Evolutionary conservation across 805 yeast genomes (phyloP).

Genomic region (Kazachstania bromeliacearum): DNA sequence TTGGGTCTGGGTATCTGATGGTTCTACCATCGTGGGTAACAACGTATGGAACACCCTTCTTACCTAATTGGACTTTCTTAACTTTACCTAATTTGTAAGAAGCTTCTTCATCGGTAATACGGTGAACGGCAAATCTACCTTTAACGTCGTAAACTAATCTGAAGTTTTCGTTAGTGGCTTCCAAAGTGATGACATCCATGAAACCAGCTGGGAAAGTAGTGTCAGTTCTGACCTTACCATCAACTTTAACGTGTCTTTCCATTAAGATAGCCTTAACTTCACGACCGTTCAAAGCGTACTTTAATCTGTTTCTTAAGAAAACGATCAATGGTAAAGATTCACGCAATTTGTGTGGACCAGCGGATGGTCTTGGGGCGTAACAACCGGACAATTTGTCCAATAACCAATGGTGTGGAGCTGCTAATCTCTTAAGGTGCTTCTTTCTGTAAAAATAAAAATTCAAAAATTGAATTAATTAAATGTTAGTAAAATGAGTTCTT

Average conservation of each 20-base stretch:
- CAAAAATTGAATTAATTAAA: background rate
- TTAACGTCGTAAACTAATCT: conserved; percentile 96
- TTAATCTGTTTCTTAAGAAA: conserved; percentile 96
- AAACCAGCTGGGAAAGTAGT: conserved; percentile 98
- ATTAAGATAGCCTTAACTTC: conserved; percentile 96
- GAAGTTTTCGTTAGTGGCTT: conserved; percentile 98
- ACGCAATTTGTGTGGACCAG: conserved; percentile 99
- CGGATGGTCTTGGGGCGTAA: conserved; percentile 99
- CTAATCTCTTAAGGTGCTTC: conserved; percentile 98
- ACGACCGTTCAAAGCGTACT: conserved; percentile 98
- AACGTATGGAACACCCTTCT: conserved; percentile 95
- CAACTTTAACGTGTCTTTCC: conserved; percentile 98
- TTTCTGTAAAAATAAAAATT: conserved; percentile 28
- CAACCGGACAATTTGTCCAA: conserved; percentile 99
- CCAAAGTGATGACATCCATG: conserved; percentile 97
- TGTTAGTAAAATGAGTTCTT: conserved; percentile 2
- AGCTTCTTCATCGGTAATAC: conserved; percentile 98
- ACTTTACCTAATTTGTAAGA: conserved; percentile 97
- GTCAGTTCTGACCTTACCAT: conserved; percentile 99
- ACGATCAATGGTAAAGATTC: conserved; percentile 96
- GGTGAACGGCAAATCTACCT: conserved; percentile 99
- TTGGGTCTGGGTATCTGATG: conserved; percentile 98
- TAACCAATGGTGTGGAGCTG: conserved; percentile 99
- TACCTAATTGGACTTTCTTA: conserved; percentile 96
- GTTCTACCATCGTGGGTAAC: conserved; percentile 99